Evolutionary conservation across 768 basidiomycete species (phyloP).

Genomic region (Kondoa subrosea): DNA sequence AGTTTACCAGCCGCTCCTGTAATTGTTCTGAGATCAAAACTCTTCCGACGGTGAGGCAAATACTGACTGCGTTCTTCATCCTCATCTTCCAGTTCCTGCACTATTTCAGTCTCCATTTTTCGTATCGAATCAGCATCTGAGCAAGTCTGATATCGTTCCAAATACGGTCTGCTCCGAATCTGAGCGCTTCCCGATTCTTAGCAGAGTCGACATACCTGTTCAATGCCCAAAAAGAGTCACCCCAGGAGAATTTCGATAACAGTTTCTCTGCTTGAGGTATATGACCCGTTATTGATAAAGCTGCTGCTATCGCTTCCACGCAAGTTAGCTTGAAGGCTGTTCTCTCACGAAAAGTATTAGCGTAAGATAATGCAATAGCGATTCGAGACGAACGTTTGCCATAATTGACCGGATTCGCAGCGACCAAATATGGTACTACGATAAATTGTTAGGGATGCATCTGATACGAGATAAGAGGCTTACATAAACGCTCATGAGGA

Average conservation of each 20-base stretch:
- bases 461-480: conserved; percentile 30
- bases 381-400: conserved; percentile 46
- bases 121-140: conserved; percentile 45
- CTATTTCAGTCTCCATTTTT: conserved; percentile 40
- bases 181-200: too few relatives aligned
- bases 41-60: background rate
- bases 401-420: conserved; percentile 93
- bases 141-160: conserved; percentile 65
- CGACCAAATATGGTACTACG: conserved; percentile 90
- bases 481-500: conserved; percentile 76
- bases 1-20: conserved; percentile 18
- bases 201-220: conserved; percentile 53
- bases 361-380: background rate
- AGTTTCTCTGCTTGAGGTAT: conserved; percentile 60
- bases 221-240: conserved; percentile 65
- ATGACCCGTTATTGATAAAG: conserved; percentile 84
- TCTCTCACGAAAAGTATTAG: background rate
- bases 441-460: background rate
- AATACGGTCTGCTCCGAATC: conserved; percentile 38
- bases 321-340: conserved; percentile 76
- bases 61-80: conserved; percentile 21
- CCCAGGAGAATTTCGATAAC: conserved; percentile 77
- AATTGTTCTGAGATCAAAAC: background rate
- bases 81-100: conserved; percentile 34
- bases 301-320: conserved; percentile 60